Conservation (phyloP, 192 early-diverging fungal genomes). For the Coemansia sp. region DNA sequence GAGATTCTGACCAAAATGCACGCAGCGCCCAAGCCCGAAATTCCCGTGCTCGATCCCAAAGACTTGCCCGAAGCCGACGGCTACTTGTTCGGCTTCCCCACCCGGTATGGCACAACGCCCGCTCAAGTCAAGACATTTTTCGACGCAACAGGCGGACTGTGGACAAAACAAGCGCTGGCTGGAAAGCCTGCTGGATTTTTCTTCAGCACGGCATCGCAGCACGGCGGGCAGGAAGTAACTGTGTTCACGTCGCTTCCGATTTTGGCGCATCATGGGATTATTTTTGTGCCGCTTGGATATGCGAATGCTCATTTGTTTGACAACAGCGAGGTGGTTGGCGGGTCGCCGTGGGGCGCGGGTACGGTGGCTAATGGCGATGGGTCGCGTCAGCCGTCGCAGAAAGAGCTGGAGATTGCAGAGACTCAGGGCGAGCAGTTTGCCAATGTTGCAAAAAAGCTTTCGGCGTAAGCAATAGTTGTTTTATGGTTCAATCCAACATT, state of each 20-base stretch:
- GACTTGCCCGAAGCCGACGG: conserved; percentile 65
- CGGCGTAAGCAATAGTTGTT: conserved; percentile 18
- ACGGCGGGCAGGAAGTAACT: conserved; percentile 81
- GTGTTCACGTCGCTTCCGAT: conserved; percentile 64
- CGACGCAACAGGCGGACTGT: conserved; percentile 63
- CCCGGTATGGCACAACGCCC: conserved; percentile 70
- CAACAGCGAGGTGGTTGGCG: conserved; percentile 67
- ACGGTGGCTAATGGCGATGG: conserved; percentile 68
- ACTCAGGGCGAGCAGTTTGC: conserved; percentile 65
- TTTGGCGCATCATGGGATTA: conserved; percentile 77
- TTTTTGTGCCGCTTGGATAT: conserved; percentile 74
- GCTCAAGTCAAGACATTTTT: conserved; percentile 77
- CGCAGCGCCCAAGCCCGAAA: conserved; percentile 57
- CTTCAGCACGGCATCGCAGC: conserved; percentile 71
- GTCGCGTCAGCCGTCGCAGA: conserved; percentile 61
- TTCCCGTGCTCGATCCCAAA: conserved; percentile 59
- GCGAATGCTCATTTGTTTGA: conserved; percentile 53
- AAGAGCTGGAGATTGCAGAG: conserved; percentile 64
- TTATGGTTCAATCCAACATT: background rate
- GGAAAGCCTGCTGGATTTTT: conserved; percentile 76
- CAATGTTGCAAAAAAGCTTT: conserved; percentile 52
- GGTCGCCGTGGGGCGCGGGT: conserved; percentile 67
- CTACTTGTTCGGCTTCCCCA: conserved; percentile 69
- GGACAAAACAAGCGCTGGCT: conserved; percentile 57
- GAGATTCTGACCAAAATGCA: conserved; percentile 74